Base-by-base conservation (phyloP, 192 early-diverging fungal genomes). In the Piromyces finnis region DNA sequence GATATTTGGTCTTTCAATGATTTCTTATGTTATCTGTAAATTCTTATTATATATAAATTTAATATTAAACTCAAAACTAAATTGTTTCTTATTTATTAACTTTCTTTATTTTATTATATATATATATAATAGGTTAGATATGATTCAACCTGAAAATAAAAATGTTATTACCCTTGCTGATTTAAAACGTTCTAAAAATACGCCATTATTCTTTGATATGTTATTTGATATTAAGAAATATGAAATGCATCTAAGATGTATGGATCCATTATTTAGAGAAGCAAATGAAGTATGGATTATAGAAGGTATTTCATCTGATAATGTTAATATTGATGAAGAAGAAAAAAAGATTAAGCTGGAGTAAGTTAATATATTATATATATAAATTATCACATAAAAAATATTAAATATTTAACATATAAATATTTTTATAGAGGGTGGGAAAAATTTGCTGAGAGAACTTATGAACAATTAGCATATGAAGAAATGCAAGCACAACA, bases 401-500 rank as follows among this genome's bases (percentile, higher is more conserved):
- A n/a, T n/a, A n/a, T n/a, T 14, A 14, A 37, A 37, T 37, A 14
- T 37, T 14, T 37, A 14, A 37, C 7, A 37, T 14, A 22, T 22
- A 51, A 22, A 5, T 22, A 22, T 51, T 68, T 22, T n/a, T n/a
- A 9, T n/a, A 90, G 89, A 32, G 89, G 89, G 7, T 90, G 89
- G 87, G 89, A 90, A 77, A 90, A 90, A 83, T 90, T 89, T 83
- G 89, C 88, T 12, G 89, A 88, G 77, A 81, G 87, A 22, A 81
- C 87, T 12, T 90, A 90, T 80, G 85, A 88, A 35, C 81, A 86
- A 28, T 84, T 90, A 15, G 88, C 88, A 13, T 81, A 81, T 78
- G 89, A 90, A 79, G 88, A 89, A 80, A 77, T 68, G 51, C 51
- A 68, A 68, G 51, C 51, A 26, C 51, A 68, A 27, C 51, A 68